Conservation (phyloP, 768 basidiomycete genomes). For the Agaricus blazei region DNA sequence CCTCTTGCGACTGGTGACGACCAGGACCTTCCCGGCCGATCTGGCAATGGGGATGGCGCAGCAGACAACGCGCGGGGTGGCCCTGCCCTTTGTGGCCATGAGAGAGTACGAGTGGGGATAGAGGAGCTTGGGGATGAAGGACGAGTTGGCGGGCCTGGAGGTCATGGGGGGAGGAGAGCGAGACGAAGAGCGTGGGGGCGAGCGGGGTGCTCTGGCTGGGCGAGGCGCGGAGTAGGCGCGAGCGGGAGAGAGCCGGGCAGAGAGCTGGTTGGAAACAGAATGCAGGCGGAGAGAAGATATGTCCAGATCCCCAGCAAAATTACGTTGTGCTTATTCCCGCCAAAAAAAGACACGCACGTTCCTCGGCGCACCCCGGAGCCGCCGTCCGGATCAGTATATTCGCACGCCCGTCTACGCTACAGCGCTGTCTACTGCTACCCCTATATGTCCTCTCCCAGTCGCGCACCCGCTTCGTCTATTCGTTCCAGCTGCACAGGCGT, state of each 20-base stretch:
- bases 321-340: slow-evolving; percentile 25
- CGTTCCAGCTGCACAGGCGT: slow-evolving; percentile 12
- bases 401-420: neutral
- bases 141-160: slow-evolving; percentile 12
- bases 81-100: slow-evolving; percentile 69
- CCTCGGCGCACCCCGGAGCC: slow-evolving; percentile 29
- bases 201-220: neutral
- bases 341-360: slow-evolving; percentile 45
- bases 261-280: no score
- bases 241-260: no score
- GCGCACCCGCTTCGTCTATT: neutral
- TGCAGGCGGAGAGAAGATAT: no score
- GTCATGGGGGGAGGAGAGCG: slow-evolving; percentile 14
- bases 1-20: slow-evolving; percentile 81
- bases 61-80: slow-evolving; percentile 81
- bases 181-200: slow-evolving; percentile 7
- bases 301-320: slow-evolving; percentile 18
- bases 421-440: neutral
- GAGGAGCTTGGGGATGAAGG: slow-evolving; percentile 13
- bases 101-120: slow-evolving; percentile 14
- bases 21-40: slow-evolving; percentile 69
- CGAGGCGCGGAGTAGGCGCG: neutral
- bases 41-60: slow-evolving; percentile 84
- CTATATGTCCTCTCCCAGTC: neutral
- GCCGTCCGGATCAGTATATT: slow-evolving; percentile 11